A percentile compares a stretch with the other conserved stretches of the same genome.
Evolutionary conservation across 345 rosid species (phyloP).

Genomic region (Viola odorata): DNA sequence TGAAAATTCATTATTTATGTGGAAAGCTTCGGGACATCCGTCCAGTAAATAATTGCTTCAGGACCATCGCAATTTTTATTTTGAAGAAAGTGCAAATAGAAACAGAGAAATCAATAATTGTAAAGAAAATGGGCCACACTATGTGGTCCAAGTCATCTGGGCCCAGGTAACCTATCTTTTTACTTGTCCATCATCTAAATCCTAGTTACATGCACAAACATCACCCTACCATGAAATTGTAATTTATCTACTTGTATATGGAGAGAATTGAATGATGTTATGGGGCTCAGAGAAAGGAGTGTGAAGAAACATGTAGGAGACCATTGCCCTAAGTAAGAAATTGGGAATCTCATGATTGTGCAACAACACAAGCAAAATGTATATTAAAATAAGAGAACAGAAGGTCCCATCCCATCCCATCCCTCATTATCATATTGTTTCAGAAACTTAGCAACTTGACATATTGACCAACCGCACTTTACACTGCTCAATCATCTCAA

Average conservation of each 20-base stretch:
- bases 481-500: too few relatives aligned
- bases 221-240: too few relatives aligned
- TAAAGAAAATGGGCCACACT: too few relatives aligned
- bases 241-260: too few relatives aligned
- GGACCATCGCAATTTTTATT: too few relatives aligned
- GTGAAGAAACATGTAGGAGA: constrained; percentile 26
- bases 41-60: too few relatives aligned
- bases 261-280: constrained; percentile 21
- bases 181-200: not conserved
- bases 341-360: constrained; percentile 36
- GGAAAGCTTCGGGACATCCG: too few relatives aligned
- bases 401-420: constrained; percentile 24
- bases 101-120: too few relatives aligned
- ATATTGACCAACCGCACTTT: constrained; percentile 21
- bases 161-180: not conserved
- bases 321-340: constrained; percentile 18
- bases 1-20: too few relatives aligned
- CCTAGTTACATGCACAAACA: not conserved
- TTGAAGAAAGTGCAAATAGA: too few relatives aligned
- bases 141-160: constrained; percentile 1
- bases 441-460: constrained; percentile 16
- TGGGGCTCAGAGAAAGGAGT: constrained; percentile 5
- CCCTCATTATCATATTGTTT: constrained; percentile 16
- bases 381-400: not conserved
- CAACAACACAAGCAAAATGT: constrained; percentile 9